Evolutionary conservation across 148 eudicot genomes (phyloP).

Genomic region (Nepenthes gracilis): DNA sequence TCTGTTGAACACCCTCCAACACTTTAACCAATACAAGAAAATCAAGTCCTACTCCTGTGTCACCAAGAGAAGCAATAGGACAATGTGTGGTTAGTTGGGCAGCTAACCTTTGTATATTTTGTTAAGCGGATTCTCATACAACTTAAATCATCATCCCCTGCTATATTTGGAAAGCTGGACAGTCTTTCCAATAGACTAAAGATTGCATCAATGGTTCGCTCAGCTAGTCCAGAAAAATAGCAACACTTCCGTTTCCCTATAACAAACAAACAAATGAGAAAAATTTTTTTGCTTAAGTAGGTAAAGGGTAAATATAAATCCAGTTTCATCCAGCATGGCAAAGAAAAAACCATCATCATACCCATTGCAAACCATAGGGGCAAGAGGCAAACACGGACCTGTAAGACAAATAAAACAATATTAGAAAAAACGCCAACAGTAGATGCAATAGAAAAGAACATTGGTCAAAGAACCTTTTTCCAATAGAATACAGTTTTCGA

Average conservation of each 20-base stretch:
- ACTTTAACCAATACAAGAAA: neutral
- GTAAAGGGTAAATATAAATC: neutral
- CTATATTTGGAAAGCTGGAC: slow-evolving; percentile 7
- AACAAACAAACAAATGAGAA: slow-evolving; percentile 1
- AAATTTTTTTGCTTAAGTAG: neutral
- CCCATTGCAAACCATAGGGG: slow-evolving; percentile 82
- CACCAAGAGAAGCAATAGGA: neutral
- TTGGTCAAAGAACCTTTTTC: too few relatives aligned
- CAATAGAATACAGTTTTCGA: too few relatives aligned
- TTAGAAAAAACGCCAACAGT: neutral
- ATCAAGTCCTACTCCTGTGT: neutral
- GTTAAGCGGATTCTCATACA: slow-evolving; percentile 53
- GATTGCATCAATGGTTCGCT: slow-evolving; percentile 27
- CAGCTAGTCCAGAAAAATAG: slow-evolving; percentile 41
- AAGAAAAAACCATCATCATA: slow-evolving; percentile 16
- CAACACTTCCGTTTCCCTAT: slow-evolving; percentile 50
- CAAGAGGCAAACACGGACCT: slow-evolving; percentile 59
- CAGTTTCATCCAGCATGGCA: neutral
- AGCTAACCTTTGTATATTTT: slow-evolving; percentile 48
- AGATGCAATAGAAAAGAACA: too few relatives aligned
- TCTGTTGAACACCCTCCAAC: neutral
- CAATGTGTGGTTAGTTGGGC: slow-evolving; percentile 2
- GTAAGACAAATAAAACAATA: slow-evolving; percentile 14
- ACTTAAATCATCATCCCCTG: slow-evolving; percentile 18
- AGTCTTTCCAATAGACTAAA: slow-evolving; percentile 6